Evolutionary conservation across 2,329 filamentous ascomycete genomes (phyloP), one percentile per base, ranked within the genome.

Genomic region (Beauveria rudraprayagi): DNA sequence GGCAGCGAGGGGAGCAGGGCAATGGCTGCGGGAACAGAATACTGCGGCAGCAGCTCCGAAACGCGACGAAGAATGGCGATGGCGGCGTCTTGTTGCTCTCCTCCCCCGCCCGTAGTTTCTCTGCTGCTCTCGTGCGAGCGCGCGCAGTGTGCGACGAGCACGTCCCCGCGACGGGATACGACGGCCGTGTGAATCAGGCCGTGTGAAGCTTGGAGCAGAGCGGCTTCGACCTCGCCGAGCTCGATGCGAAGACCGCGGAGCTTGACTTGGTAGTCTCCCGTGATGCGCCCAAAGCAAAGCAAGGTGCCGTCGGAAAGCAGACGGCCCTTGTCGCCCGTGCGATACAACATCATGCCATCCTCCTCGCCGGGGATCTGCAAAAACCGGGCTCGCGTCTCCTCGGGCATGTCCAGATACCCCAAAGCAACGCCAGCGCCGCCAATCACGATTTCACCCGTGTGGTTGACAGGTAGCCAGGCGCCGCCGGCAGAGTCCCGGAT

Each of bases 201-300:
- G 2, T 44, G 7, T 5, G 55, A 37, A 3, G 28, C 24, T 22
- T 61, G 22, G 28, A 70, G 11, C 3, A 72, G 65, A 5, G 60
- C 63, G 16, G 55, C 60, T 46, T 68, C 69, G 2, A 73, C 60
- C 1, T 82, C 80, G 2, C 66, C 63, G 0, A 83, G 67, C 8
- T 83, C 79, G 26, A 81, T 73, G 0, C 77, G 70, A 6, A 75
- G 52, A 0, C 77, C 77, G 1, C 71, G 69, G 3, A 81, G 66
- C 65, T 80, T 81, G 63, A 80, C 65, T 37, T 78, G 74, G 0
- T 70, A 72, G 63, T 79, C 75, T 1, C 72, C 75, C 1, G 50
- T 66, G 5, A 74, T 71, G 2, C 76, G 72, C 2, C 73, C 71
- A 5, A 69, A 55, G 56, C 74, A 68, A 0, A 70, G 61, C 7